phyloP scores from a whole-genome alignment of 345 rosid genomes.

The Trapa bicornis region DNA sequence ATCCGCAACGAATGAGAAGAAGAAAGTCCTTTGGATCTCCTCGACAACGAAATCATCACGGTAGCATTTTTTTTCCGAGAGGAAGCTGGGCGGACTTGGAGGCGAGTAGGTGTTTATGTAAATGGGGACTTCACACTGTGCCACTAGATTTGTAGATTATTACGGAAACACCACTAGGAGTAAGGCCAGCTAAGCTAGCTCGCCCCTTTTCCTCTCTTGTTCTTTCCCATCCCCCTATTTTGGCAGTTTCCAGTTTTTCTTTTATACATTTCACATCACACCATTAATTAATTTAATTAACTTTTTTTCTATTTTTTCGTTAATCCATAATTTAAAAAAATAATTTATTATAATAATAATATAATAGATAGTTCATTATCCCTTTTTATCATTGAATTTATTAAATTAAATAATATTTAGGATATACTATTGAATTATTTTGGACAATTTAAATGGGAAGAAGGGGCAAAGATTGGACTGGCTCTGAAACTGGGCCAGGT shows the following conservation, averaged over 20 bases:
- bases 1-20: background rate
- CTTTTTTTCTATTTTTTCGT: background rate
- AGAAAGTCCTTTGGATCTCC: constrained; percentile 13
- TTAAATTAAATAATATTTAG: too few relatives aligned
- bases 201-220: background rate
- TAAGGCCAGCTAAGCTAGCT: too few relatives aligned
- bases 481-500: background rate
- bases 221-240: background rate
- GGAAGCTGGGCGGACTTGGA: background rate
- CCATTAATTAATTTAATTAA: background rate
- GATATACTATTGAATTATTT: too few relatives aligned
- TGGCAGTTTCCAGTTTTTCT: background rate
- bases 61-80: background rate
- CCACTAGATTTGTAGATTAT: constrained; percentile 15
- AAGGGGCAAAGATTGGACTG: constrained; percentile 2
- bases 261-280: background rate
- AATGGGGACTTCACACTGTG: constrained; percentile 7
- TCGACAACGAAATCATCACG: constrained; percentile 18
- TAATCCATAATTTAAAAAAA: background rate
- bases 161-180: constrained; percentile 24
- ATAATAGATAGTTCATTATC: too few relatives aligned
- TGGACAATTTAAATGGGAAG: constrained; percentile 2
- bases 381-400: too few relatives aligned
- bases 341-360: too few relatives aligned
- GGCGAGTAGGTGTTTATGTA: constrained; percentile 32